Evolutionary conservation across 2,329 filamentous ascomycete genomes (phyloP), one percentile per base, ranked within the genome.

Genomic region (Pseudogymnoascus sp.): DNA sequence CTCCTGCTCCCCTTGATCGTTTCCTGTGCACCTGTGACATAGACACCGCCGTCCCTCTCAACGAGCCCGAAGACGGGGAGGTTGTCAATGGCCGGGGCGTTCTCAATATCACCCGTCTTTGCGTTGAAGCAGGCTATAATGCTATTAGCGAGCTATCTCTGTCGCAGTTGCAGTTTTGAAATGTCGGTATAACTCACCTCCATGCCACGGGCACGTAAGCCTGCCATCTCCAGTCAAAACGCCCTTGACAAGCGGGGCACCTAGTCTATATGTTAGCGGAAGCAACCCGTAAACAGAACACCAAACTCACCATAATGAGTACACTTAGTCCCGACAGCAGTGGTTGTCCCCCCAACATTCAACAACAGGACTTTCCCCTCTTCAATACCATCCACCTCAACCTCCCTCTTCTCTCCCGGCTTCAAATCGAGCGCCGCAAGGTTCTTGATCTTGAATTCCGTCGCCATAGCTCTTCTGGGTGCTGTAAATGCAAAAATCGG

Each of bases 181-280:
- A n/a, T 61, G 16, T 26, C 61, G 4, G 13, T 24, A 47, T 8
- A 7, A 29, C 81, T 68, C 74, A 95, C 91, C 91, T 79, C 93
- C 93, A 74, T 97, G 93, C 95, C 95, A 97, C 3, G 93, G 92
- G 74, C 95, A 99, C 6, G 91, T 96, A 66, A 99, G 76, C 61
- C 91, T 83, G 4, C 95, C 95, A 68, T 89, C 87, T 2, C 85
- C 84, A 6, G 90, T 90, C 67, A 99, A 77, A 6, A 97, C 87
- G 62, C 95, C 95, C 69, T 93, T 91, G 62, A 86, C 85, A 67
- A 99, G 78, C 13, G 95, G 95, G 42, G 93, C 95, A 35, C 95
- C 59, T 61, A 3, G 11, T 13, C 4, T 7, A n/a, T 29, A 6
- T 56, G 8, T 56, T 31, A 56, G 47, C 26, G 31, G n/a, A 13